Percentiles rank a stretch among this genome's conserved stretches.
phyloP scores from a whole-genome alignment of 352 stramenopile species.

The Globisporangium okanoganense region DNA sequence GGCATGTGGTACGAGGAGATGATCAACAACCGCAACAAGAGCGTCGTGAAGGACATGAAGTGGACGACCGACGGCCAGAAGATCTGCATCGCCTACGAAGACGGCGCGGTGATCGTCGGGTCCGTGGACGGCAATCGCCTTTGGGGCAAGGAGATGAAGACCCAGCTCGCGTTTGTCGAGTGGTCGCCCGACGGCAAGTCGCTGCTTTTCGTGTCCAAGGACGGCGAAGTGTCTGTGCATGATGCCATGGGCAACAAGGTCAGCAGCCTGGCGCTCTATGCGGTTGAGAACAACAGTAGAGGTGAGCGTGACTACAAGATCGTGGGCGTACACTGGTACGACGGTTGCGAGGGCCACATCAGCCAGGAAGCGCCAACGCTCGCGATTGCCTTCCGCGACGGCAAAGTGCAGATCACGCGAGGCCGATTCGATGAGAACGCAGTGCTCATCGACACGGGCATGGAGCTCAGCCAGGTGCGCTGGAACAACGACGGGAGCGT shows the following conservation, averaged over 20 bases:
- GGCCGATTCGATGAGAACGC: slow-evolving; percentile 83
- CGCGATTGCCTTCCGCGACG: slow-evolving; percentile 89
- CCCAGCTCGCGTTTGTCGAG: slow-evolving; percentile 89
- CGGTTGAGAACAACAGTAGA: slow-evolving; percentile 39
- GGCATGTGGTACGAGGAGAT: slow-evolving; percentile 96
- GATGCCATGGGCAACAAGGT: slow-evolving; percentile 87
- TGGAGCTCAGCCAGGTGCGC: slow-evolving; percentile 74
- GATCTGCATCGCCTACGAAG: slow-evolving; percentile 95
- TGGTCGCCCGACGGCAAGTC: slow-evolving; percentile 90
- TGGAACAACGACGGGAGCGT: slow-evolving; percentile 93
- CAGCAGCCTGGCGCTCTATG: slow-evolving; percentile 74
- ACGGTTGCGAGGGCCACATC: slow-evolving; percentile 86
- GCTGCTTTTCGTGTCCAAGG: slow-evolving; percentile 87
- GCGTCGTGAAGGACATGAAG: slow-evolving; percentile 92
- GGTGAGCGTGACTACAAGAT: slow-evolving; percentile 70
- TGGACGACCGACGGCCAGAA: slow-evolving; percentile 93
- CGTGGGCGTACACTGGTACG: slow-evolving; percentile 82
- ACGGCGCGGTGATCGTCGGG: slow-evolving; percentile 93
- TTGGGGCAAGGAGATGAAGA: slow-evolving; percentile 94
- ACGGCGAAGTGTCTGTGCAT: slow-evolving; percentile 83
- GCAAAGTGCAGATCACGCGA: slow-evolving; percentile 89
- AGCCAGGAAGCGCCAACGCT: slow-evolving; percentile 87
- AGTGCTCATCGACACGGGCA: slow-evolving; percentile 89
- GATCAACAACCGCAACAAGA: slow-evolving; percentile 97
- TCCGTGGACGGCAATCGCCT: slow-evolving; percentile 92